A percentile compares a stretch with the other conserved stretches of the same genome.
phyloP scores from a whole-genome alignment of 495 filamentous ascomycete genomes.

The Xylaria cubensis region DNA sequence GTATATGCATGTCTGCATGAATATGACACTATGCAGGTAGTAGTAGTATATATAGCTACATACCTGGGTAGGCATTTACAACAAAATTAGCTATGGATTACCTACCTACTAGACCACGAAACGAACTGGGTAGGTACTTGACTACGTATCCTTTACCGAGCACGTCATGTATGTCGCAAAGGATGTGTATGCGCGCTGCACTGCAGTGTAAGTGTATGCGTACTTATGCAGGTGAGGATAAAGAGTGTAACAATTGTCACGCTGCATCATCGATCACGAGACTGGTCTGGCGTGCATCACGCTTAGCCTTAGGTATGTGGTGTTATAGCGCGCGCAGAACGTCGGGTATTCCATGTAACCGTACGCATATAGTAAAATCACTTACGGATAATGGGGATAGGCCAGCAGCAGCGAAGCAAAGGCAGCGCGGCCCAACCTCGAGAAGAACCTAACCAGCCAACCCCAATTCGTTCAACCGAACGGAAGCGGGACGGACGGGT shows the following conservation, averaged over 20 bases:
- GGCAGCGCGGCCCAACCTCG: constrained; percentile 26
- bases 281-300: constrained; percentile 20
- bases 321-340: neutral
- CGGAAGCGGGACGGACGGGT: constrained; percentile 10
- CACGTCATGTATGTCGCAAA: constrained; percentile 11
- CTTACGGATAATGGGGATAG: neutral
- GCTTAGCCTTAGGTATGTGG: constrained; percentile 4
- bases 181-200: neutral
- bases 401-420: neutral
- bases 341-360: neutral
- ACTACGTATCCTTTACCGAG: neutral
- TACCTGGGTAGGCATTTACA: neutral
- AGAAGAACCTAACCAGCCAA: constrained; percentile 4
- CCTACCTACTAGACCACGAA: neutral
- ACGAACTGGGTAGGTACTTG: no score
- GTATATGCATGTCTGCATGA: neutral
- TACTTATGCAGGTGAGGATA: constrained; percentile 10
- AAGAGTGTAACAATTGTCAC: constrained; percentile 11
- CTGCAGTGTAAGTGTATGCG: neutral
- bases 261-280: constrained; percentile 26
- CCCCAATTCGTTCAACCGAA: neutral
- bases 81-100: neutral
- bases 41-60: no score
- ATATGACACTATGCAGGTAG: neutral
- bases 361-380: neutral